These are phyloP conservation scores for Salix caprea DNA, from an alignment of 345 rosid species.

Conservation along the genomic window DNA sequence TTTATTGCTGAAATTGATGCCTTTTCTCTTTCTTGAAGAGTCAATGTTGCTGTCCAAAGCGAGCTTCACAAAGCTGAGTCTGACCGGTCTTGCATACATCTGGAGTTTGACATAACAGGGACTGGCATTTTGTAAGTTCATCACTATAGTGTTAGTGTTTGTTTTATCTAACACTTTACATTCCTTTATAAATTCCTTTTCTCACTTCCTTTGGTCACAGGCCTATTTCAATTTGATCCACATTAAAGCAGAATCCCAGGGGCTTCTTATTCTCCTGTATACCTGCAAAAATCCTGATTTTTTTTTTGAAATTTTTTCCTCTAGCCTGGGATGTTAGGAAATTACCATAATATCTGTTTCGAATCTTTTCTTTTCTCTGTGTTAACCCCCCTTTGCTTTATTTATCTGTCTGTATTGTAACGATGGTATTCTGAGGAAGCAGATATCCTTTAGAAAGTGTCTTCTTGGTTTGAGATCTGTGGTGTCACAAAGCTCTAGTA, in stretches of 20 bases:
- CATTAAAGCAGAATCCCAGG: neutral
- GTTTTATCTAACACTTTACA: neutral
- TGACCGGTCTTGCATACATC: conserved; percentile 89
- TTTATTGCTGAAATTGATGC: conserved; percentile 22
- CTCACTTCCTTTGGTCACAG: neutral
- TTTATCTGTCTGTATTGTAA: neutral
- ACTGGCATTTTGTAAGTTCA: conserved; percentile 67
- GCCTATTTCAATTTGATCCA: neutral
- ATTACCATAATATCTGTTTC: no score
- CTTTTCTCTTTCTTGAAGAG: conserved; percentile 42
- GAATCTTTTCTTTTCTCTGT: neutral
- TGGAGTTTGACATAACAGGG: conserved; percentile 79
- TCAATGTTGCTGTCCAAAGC: conserved; percentile 62
- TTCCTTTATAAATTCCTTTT: neutral
- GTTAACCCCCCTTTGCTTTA: neutral
- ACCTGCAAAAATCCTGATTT: neutral
- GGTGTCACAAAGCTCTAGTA: neutral
- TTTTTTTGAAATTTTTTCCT: neutral
- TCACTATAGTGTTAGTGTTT: neutral
- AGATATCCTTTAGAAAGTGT: neutral
- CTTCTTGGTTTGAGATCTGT: neutral
- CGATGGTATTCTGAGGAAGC: neutral
- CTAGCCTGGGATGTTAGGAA: neutral
- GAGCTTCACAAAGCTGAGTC: conserved; percentile 91
- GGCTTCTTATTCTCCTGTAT: neutral